A percentile compares a stretch with the other conserved stretches of the same genome.
These are phyloP conservation scores for Teunomyces kruisii DNA, from an alignment of 805 yeast species.

Conservation along the genomic window DNA sequence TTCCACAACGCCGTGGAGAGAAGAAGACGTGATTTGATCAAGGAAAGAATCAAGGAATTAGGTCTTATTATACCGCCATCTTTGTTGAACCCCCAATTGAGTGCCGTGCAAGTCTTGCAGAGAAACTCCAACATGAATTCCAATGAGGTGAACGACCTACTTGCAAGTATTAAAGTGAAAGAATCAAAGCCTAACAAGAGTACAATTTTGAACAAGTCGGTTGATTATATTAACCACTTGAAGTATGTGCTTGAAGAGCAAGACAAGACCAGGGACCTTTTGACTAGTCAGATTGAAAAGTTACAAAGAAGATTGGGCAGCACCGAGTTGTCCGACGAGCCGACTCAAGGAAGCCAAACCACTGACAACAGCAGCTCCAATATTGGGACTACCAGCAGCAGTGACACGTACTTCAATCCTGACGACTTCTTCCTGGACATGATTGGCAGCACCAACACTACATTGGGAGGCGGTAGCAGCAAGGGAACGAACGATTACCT, in stretches of 20 bases:
- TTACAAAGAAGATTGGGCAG: conserved; percentile 1
- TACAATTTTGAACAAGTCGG: conserved; percentile 71
- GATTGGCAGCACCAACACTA: conserved; percentile 7
- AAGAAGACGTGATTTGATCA: conserved; percentile 85
- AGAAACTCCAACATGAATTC: conserved; percentile 28
- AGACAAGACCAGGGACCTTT: conserved; percentile 43
- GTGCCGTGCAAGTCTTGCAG: conserved; percentile 44
- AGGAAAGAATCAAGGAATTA: conserved; percentile 82
- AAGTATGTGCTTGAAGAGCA: conserved; percentile 60
- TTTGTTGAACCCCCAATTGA: conserved; percentile 48
- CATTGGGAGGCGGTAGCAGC: conserved; percentile 1
- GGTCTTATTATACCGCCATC: conserved; percentile 81
- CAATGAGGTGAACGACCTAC: conserved; percentile 34
- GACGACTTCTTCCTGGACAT: conserved; percentile 24
- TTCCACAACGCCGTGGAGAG: conserved; percentile 94
- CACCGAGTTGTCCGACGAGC: not conserved
- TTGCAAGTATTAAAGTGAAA: conserved; percentile 44
- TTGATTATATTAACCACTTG: conserved; percentile 72
- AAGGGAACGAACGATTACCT: not conserved
- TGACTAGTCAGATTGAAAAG: conserved; percentile 19
- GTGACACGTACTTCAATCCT: conserved; percentile 17
- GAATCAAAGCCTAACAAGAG: conserved; percentile 84
- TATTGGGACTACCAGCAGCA: conserved; percentile 5
- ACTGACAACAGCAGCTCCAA: conserved; percentile 4
- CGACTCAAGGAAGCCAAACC: not conserved